Evolutionary conservation across 306 rosid genomes (phyloP), one percentile per base, ranked within the genome.

Genomic region (Herpetospermum pedunculosum): DNA sequence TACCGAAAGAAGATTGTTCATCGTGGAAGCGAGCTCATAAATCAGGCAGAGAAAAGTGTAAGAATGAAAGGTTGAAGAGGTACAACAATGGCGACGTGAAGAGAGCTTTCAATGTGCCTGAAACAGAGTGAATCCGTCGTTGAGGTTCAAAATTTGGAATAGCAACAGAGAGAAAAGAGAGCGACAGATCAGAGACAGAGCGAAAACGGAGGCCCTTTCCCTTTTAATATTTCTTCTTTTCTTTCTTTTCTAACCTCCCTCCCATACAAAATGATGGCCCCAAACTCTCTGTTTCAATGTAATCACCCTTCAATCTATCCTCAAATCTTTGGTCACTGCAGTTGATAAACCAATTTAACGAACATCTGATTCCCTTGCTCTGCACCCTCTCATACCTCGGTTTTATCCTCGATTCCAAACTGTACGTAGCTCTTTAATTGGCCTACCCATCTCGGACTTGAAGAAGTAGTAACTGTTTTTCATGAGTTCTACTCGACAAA

Each of bases 241-340:
- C 10, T 18, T 48, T 9, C 18, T 48, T 9, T 44, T 48, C 9
- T 62, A 94, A 85, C 80, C 83, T 91, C 81, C 99, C 95, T 59
- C 99, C 99, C 94, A 89, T 78, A 77, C 23, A 80, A 76, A 94
- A 94, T 3, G 80, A 75, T 12, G 97, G 99, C 68, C 99, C 95
- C 35, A 70, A 5, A 78, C 78, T 87, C 76, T 91, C 97, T 59
- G 91, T 79, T 75, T 91, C 99, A 72, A 94, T 87, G 77, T 86
- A 91, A 67, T 85, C 77, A 62, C 96, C 95, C 82, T 83, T 89
- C 87, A 91, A 83, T 77, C 99, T 89, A 80, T 94, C 99, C 73
- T 94, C 97, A 77, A 94, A 91, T 82, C 97, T 91, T 81, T 78
- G 92, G 75, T 94, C 97, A 80, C 99, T 91, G 47, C 95, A 91